phyloP scores from a whole-genome alignment of 2,329 filamentous ascomycete genomes.

The Fusarium nisikadoi region DNA sequence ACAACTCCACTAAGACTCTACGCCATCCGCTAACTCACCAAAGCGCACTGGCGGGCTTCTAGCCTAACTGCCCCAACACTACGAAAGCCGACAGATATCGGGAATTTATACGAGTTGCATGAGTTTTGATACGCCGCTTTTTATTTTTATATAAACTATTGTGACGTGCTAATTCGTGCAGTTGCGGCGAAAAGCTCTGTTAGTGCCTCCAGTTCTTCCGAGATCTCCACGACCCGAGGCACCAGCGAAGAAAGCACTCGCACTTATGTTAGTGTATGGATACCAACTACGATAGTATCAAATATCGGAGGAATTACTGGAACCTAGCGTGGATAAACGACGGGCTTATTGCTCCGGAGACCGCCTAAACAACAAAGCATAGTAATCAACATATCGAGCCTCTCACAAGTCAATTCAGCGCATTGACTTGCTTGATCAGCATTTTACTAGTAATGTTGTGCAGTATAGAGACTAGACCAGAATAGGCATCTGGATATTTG shows the following conservation, averaged over 20 bases:
- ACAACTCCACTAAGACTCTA: not conserved
- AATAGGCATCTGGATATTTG: slow-evolving; percentile 35
- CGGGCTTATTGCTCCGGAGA: not conserved
- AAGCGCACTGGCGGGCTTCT: not conserved
- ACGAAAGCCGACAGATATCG: not conserved
- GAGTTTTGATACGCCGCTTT: not conserved
- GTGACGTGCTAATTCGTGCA: not conserved
- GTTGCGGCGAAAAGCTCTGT: not conserved
- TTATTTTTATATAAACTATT: not conserved
- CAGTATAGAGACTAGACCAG: slow-evolving; percentile 19
- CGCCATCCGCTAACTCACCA: not conserved
- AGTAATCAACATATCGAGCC: not conserved
- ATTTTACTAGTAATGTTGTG: slow-evolving; percentile 11
- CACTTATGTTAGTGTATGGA: not conserved
- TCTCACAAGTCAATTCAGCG: not conserved
- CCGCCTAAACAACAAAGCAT: not conserved
- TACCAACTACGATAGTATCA: not conserved
- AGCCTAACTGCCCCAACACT: not conserved
- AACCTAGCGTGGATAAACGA: not conserved
- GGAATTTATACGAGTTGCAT: not conserved
- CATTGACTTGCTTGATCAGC: slow-evolving; percentile 13
- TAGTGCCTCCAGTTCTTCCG: not conserved
- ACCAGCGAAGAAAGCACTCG: not conserved
- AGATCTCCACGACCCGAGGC: not conserved
- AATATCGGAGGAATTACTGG: not conserved